Percentiles rank a stretch among this genome's conserved stretches.
phyloP scores from a whole-genome alignment of 352 stramenopile species.

The Pythium pectinolyticum region DNA sequence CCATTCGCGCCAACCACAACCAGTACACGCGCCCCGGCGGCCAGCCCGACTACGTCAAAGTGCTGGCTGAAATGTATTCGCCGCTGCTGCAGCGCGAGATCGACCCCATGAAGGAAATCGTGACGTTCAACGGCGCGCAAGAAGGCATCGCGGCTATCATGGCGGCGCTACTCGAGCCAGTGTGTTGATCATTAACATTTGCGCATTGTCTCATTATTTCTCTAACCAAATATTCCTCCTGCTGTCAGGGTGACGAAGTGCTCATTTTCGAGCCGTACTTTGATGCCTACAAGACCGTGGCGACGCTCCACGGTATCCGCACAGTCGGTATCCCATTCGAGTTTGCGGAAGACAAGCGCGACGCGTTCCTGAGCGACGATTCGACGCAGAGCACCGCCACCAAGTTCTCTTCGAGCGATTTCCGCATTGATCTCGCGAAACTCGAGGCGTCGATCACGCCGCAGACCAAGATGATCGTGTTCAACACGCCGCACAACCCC shows the following conservation, averaged over 20 bases:
- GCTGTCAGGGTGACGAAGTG: conserved; percentile 73
- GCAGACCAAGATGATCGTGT: conserved; percentile 94
- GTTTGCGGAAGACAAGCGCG: conserved; percentile 46
- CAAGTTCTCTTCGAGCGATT: conserved; percentile 73
- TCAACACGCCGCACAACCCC: conserved; percentile 99
- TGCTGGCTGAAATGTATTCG: conserved; percentile 82
- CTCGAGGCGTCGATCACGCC: conserved; percentile 87
- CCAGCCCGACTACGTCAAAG: conserved; percentile 74
- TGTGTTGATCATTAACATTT: too few species aligned
- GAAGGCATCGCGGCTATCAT: conserved; percentile 86
- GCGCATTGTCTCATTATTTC: background rate
- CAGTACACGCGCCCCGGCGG: conserved; percentile 90
- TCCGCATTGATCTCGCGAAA: conserved; percentile 81
- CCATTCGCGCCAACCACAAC: conserved; percentile 78
- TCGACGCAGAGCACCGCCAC: conserved; percentile 7
- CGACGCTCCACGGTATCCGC: conserved; percentile 79
- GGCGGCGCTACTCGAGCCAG: conserved; percentile 69
- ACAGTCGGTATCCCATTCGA: conserved; percentile 74
- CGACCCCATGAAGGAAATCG: conserved; percentile 77
- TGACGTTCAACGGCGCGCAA: conserved; percentile 88
- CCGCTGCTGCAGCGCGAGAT: conserved; percentile 61
- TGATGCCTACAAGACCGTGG: conserved; percentile 87
- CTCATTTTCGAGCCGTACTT: conserved; percentile 91
- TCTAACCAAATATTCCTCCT: background rate
- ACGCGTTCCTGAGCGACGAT: conserved; percentile 37